Evolutionary conservation across 148 eudicot species (phyloP).

Genomic region (Camellia lanceoleosa): DNA sequence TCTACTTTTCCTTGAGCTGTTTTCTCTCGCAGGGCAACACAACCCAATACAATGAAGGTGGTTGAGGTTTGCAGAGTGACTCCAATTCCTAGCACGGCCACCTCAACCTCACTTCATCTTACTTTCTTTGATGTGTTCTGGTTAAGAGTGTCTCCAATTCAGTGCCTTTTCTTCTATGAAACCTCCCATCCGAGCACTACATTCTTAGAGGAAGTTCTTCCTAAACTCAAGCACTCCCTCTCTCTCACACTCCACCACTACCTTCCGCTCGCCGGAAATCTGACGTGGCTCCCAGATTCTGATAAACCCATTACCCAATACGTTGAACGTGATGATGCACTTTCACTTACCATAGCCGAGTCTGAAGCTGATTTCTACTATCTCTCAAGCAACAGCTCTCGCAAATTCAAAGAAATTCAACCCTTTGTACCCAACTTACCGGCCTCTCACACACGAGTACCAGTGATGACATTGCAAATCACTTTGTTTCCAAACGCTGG

Average conservation of each 20-base stretch:
- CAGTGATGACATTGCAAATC: conserved; percentile 10
- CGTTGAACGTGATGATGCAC: background rate
- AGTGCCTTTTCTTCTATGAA: conserved; percentile 11
- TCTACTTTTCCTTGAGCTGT: no score
- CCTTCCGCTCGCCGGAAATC: conserved; percentile 8
- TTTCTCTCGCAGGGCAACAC: no score
- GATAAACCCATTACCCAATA: background rate
- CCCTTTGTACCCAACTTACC: conserved; percentile 8
- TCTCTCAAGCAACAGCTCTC: background rate
- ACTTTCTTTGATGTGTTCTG: conserved; percentile 16
- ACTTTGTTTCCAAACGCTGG: conserved; percentile 17
- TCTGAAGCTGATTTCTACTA: background rate
- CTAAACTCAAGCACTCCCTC: conserved; percentile 12
- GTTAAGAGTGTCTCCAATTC: background rate
- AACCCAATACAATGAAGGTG: background rate
- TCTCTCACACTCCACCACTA: conserved; percentile 11
- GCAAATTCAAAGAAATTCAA: background rate
- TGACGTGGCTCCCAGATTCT: conserved; percentile 9
- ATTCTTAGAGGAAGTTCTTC: background rate
- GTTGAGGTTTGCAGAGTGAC: background rate
- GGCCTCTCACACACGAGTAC: background rate
- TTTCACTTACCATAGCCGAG: conserved; percentile 14
- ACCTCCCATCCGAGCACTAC: background rate
- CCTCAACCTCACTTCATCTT: conserved; percentile 8
- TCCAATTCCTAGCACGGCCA: background rate